phyloP scores from a whole-genome alignment of 441 rosid genomes.

The Gossypium davidsonii region DNA sequence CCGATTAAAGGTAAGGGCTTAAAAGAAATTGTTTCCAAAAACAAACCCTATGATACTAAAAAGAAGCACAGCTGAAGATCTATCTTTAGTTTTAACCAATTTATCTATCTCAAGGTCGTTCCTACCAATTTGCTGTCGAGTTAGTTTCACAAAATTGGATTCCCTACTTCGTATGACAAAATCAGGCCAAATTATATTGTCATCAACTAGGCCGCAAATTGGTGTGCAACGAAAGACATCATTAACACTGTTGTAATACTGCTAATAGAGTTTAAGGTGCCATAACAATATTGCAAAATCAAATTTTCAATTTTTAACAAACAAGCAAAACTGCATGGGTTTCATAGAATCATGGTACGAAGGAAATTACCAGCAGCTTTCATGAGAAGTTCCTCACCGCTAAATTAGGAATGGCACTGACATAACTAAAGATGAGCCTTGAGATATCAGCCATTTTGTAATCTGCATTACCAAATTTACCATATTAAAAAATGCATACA shows the following conservation, averaged over 20 bases:
- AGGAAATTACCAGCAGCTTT: slow-evolving; percentile 35
- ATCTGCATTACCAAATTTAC: slow-evolving; percentile 39
- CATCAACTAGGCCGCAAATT: not conserved
- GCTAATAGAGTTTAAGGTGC: not conserved
- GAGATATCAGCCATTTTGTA: slow-evolving; percentile 39
- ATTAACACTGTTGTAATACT: not conserved
- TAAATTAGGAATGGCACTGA: slow-evolving; percentile 48
- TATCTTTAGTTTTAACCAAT: slow-evolving; percentile 4
- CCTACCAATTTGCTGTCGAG: not conserved
- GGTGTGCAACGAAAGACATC: not conserved
- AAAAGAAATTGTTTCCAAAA: not conserved
- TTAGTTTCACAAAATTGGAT: not conserved
- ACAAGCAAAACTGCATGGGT: slow-evolving; percentile 24
- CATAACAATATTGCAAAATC: not conserved
- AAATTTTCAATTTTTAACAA: not conserved
- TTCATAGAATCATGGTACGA: slow-evolving; percentile 22
- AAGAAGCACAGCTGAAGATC: not conserved
- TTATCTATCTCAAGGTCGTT: not conserved
- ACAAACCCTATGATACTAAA: not conserved
- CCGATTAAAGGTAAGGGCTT: not conserved
- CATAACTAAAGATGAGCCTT: slow-evolving; percentile 50
- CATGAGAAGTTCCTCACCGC: slow-evolving; percentile 72
- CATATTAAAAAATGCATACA: slow-evolving; percentile 17
- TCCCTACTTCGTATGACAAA: not conserved
- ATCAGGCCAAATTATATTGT: not conserved